These are phyloP conservation scores for Botrytis hyacinthi DNA, from an alignment of 2,329 filamentous ascomycete species.

Conservation along the genomic window DNA sequence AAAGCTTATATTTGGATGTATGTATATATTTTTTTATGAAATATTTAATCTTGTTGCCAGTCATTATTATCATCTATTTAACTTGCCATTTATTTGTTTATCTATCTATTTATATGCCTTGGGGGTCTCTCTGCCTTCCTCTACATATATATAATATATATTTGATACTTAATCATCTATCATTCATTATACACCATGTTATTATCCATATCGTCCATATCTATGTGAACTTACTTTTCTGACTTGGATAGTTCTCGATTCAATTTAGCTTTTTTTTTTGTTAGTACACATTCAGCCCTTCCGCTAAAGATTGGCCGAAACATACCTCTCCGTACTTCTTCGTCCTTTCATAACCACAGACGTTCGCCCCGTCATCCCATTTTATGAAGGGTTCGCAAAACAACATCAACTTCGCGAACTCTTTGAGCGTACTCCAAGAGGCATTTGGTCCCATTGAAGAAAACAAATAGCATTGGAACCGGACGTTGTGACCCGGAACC, in stretches of 20 bases:
- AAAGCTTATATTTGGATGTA: not conserved
- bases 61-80: not conserved
- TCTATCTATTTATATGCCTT: not conserved
- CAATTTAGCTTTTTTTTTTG: slow-evolving; percentile 1
- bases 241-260: not conserved
- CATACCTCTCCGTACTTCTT: not conserved
- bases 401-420: slow-evolving; percentile 3
- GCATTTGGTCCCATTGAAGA: not conserved
- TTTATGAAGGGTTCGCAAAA: slow-evolving; percentile 16
- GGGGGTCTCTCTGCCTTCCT: not conserved
- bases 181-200: not conserved
- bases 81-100: not conserved
- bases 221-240: slow-evolving; percentile 12
- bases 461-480: not conserved
- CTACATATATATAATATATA: not conserved
- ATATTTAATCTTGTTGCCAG: not conserved
- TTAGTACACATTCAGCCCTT: slow-evolving; percentile 13
- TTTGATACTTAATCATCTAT: not conserved
- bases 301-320: slow-evolving; percentile 15
- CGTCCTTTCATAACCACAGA: slow-evolving; percentile 15
- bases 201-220: not conserved
- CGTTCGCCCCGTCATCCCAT: slow-evolving; percentile 2
- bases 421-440: slow-evolving; percentile 20
- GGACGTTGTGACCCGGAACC: not conserved
- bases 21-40: slow-evolving; percentile 4